phyloP scores from a whole-genome alignment of 257 asterid genomes.

The Scutellaria baicalensis region DNA sequence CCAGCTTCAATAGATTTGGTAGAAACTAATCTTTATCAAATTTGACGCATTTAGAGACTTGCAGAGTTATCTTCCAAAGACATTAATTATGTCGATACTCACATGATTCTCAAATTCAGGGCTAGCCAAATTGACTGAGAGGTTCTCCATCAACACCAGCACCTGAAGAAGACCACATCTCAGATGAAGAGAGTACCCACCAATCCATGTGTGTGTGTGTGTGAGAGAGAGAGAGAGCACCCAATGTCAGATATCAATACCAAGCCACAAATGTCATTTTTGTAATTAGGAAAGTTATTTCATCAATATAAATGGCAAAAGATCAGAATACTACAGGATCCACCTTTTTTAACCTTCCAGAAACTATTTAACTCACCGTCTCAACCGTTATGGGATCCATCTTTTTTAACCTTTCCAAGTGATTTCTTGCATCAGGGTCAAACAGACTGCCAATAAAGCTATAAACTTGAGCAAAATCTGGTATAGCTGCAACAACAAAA shows the following conservation, averaged over 20 bases:
- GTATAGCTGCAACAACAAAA: constrained; percentile 37
- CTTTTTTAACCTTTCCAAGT: constrained; percentile 41
- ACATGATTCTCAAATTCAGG: constrained; percentile 71
- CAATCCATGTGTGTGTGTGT: too few species aligned
- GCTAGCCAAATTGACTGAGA: constrained; percentile 51
- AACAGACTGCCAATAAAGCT: constrained; percentile 68
- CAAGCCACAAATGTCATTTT: neutral
- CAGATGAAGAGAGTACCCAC: too few species aligned
- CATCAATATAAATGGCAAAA: neutral
- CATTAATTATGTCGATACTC: constrained; percentile 18
- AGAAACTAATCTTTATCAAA: too few species aligned
- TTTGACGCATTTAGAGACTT: too few species aligned
- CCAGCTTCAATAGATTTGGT: too few species aligned
- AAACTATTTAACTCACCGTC: constrained; percentile 44
- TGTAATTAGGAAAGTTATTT: too few species aligned
- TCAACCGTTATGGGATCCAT: constrained; percentile 64
- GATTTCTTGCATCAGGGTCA: constrained; percentile 30
- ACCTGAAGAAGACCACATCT: too few species aligned
- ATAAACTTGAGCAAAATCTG: constrained; percentile 78
- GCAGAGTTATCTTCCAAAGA: too few species aligned
- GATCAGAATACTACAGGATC: neutral
- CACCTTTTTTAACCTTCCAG: neutral
- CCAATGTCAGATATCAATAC: too few species aligned
- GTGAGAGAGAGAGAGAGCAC: too few species aligned
- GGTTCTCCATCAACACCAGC: constrained; percentile 65